Evolutionary conservation across 2,329 filamentous ascomycete species (phyloP), one percentile per base, ranked within the genome.

Genomic region (Aspergillus tubingensis): DNA sequence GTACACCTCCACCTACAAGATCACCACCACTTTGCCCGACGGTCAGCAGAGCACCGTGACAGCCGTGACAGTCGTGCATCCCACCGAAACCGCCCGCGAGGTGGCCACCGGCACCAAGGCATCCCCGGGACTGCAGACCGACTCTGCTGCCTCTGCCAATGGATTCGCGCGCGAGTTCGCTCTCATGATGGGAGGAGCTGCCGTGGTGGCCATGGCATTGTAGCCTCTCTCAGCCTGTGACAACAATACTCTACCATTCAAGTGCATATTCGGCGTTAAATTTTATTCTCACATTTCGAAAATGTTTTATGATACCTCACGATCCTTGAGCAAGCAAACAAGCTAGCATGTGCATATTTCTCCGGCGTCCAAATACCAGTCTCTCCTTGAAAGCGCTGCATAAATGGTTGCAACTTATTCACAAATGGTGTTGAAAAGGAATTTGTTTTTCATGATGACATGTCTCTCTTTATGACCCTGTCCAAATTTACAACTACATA

Each of bases 1-100:
- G 19, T 73, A 62, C 63, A 80, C 77, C 10, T 77, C 76, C 2
- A 80, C 78, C 44, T 72, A 68, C 64, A 67, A 77, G 58, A 73
- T 70, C 56, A 80, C 76, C 32, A 77, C 75, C 25, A 81, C 79
- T 11, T 60, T 77, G 10, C 64, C 77, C 17, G 70, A 82, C 60
- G 80, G 80, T n/a, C 70, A 67, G 15, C 56, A 75, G 21, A 73
- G 71, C 63, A 81, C 79, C 44, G 72, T 79, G 60, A 82, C 80
- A 10, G 73, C 76, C 41, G 69, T 80, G n/a, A 77, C 80, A 2
- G 71, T 81, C 36, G 76, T 81, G 48, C 72, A 78, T 47, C 77
- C 78, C 8, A 66, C 66, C 19, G 56, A 59, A 21, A 73, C 74
- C 13, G 59, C 66, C 23, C 61, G 64, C 5, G 69, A 67, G 1